Percentiles rank a stretch among this genome's conserved stretches.
These are phyloP conservation scores for Hyaloscypha variabilis DNA, from an alignment of 495 filamentous ascomycete genomes.

Conservation along the genomic window DNA sequence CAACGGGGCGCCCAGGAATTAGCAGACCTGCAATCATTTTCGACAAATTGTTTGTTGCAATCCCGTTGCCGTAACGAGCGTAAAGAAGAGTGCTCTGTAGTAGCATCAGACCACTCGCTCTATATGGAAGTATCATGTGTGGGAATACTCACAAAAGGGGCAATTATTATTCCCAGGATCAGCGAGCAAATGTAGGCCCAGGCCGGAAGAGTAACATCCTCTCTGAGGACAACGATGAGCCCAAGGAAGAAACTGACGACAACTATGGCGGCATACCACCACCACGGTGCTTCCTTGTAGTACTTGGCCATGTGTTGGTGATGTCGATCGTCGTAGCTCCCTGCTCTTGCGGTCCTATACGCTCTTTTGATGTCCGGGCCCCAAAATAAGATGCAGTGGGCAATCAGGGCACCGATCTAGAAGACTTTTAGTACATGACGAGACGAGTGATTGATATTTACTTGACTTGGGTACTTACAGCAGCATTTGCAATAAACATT, in stretches of 20 bases:
- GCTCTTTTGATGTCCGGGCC: constrained; percentile 44
- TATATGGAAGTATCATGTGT: no score
- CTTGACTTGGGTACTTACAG: no score
- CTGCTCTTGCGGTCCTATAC: constrained; percentile 50
- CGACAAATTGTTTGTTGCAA: constrained; percentile 37
- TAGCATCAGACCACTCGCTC: no score
- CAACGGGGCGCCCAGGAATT: constrained; percentile 45
- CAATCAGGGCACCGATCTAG: constrained; percentile 54
- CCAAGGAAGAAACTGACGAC: constrained; percentile 41
- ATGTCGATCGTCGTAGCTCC: constrained; percentile 41
- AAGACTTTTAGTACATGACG: no score
- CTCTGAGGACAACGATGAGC: constrained; percentile 38
- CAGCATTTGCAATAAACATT: constrained; percentile 46
- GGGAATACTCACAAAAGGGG: no score
- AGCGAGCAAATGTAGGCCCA: constrained; percentile 57
- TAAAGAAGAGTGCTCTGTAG: constrained; percentile 17
- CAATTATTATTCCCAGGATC: constrained; percentile 36
- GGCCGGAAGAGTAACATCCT: constrained; percentile 47
- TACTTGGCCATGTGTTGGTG: constrained; percentile 19
- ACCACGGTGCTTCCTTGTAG: constrained; percentile 53
- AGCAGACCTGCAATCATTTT: constrained; percentile 43
- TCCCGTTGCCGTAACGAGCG: constrained; percentile 37
- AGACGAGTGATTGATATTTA: no score
- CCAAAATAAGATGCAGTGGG: constrained; percentile 59
- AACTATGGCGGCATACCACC: constrained; percentile 54